phyloP scores from a whole-genome alignment of 352 stramenopile species.

The Phytophthora crassamura region DNA sequence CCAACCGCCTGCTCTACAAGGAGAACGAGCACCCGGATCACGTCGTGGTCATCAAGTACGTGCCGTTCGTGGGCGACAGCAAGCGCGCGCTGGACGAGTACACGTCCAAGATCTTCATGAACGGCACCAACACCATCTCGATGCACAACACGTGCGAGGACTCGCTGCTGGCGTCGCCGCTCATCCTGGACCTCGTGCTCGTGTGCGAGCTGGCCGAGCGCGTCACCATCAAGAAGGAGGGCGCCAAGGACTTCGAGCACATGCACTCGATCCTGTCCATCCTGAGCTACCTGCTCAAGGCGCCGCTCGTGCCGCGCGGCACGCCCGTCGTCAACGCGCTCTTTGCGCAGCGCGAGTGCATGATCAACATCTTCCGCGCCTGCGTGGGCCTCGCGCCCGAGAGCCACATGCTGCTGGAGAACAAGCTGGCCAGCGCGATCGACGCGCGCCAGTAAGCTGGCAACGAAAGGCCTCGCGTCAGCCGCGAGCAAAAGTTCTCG shows the following conservation, averaged over 20 bases:
- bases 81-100: constrained; percentile 99
- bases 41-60: constrained; percentile 99
- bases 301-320: constrained; percentile 97
- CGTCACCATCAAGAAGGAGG: constrained; percentile 95
- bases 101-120: constrained; percentile 99
- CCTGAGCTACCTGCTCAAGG: constrained; percentile 99
- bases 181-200: constrained; percentile 99
- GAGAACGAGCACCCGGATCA: constrained; percentile 99
- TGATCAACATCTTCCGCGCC: constrained; percentile 98
- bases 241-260: constrained; percentile 88
- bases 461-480: background rate
- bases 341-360: constrained; percentile 97
- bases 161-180: constrained; percentile 96
- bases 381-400: constrained; percentile 97
- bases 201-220: constrained; percentile 97
- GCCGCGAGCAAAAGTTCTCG: no score
- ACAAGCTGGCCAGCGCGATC: constrained; percentile 92
- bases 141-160: constrained; percentile 99
- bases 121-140: constrained; percentile 99
- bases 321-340: constrained; percentile 99
- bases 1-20: constrained; percentile 98
- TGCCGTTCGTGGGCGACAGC: constrained; percentile 98
- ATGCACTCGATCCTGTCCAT: constrained; percentile 98
- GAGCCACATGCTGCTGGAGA: constrained; percentile 99
- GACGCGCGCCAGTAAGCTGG: constrained; percentile 54